These are phyloP conservation scores for Laburnicola sp. DNA, from an alignment of 2,329 filamentous ascomycete species.

Conservation along the genomic window DNA sequence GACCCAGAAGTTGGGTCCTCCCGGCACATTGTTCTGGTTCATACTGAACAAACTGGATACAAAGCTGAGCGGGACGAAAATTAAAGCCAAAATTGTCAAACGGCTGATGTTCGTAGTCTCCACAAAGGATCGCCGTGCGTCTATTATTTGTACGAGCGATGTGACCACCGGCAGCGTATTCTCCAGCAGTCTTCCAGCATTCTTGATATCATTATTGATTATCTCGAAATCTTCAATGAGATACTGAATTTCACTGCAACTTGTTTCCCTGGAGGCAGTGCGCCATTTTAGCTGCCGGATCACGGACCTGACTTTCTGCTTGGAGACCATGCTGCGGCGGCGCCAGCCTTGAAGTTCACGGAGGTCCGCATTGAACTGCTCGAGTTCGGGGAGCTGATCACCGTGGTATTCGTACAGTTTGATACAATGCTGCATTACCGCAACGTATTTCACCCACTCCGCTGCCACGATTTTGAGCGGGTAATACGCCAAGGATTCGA, in stretches of 20 bases:
- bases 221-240: constrained; percentile 17
- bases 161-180: constrained; percentile 22
- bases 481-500: constrained; percentile 22
- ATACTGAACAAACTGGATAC: constrained; percentile 27
- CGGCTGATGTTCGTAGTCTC: constrained; percentile 24
- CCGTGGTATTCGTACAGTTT: constrained; percentile 27
- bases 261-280: neutral
- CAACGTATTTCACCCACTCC: constrained; percentile 30
- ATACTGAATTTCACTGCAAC: neutral
- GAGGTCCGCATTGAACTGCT: constrained; percentile 23
- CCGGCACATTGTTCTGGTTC: constrained; percentile 14
- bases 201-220: constrained; percentile 9
- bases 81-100: constrained; percentile 23
- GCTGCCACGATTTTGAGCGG: constrained; percentile 24
- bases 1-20: constrained; percentile 19
- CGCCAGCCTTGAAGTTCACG: constrained; percentile 29
- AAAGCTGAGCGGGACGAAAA: constrained; percentile 25
- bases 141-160: constrained; percentile 24
- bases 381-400: constrained; percentile 13
- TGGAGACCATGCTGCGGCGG: constrained; percentile 22
- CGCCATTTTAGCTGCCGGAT: constrained; percentile 11
- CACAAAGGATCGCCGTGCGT: constrained; percentile 21
- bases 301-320: constrained; percentile 14
- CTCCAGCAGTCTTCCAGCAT: constrained; percentile 13
- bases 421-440: constrained; percentile 26